A percentile compares a stretch with the other conserved stretches of the same genome.
phyloP scores from a whole-genome alignment of 2,329 filamentous ascomycete species.

The Paraphoma sp. region DNA sequence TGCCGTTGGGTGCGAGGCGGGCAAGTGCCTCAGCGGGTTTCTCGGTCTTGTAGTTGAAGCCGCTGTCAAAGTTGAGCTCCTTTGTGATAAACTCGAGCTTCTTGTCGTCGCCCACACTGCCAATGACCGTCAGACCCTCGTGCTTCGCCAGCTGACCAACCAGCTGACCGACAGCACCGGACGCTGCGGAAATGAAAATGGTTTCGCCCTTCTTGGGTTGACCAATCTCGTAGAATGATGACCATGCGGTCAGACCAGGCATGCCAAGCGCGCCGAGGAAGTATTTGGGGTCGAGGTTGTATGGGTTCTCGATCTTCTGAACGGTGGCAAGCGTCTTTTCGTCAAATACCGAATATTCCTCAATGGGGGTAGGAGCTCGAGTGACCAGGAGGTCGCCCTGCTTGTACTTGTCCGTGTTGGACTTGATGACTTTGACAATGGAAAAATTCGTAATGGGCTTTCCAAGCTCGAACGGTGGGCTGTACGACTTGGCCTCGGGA shows the following conservation, averaged over 20 bases:
- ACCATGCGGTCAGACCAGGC: constrained; percentile 79
- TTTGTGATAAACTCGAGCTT: constrained; percentile 78
- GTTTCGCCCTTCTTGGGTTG: constrained; percentile 79
- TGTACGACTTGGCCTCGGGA: constrained; percentile 70
- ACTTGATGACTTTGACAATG: constrained; percentile 75
- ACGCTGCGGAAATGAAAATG: constrained; percentile 81
- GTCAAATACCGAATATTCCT: constrained; percentile 71
- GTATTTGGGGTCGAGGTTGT: constrained; percentile 68
- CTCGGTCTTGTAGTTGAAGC: constrained; percentile 91
- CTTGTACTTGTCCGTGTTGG: constrained; percentile 67
- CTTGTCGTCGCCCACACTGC: constrained; percentile 78
- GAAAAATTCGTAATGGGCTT: constrained; percentile 69
- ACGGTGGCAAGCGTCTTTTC: constrained; percentile 54
- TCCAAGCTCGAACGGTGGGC: constrained; percentile 66
- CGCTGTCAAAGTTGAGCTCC: constrained; percentile 73
- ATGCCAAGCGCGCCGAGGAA: constrained; percentile 82
- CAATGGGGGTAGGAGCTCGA: constrained; percentile 59
- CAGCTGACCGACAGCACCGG: constrained; percentile 81
- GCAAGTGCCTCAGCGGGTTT: constrained; percentile 70
- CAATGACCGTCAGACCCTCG: constrained; percentile 79
- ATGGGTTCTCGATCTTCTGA: constrained; percentile 70
- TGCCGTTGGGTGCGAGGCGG: constrained; percentile 75
- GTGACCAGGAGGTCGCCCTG: constrained; percentile 71
- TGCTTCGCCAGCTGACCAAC: constrained; percentile 85
- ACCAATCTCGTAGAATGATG: constrained; percentile 76